Evolutionary conservation across 148 eudicot genomes (phyloP).

Genomic region (Talinum fruticosum): DNA sequence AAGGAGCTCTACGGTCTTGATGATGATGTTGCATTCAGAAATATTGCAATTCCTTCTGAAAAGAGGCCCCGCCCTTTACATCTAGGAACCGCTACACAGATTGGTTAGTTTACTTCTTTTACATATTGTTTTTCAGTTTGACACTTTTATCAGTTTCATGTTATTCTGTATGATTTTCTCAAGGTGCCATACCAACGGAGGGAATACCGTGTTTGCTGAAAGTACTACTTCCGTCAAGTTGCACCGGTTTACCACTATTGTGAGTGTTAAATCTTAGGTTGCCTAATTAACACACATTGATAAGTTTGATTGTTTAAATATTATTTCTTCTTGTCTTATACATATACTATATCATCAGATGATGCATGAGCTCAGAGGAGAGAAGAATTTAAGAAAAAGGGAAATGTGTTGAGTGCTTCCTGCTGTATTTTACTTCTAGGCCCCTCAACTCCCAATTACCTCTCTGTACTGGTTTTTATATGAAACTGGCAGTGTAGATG

Average conservation of each 20-base stretch:
- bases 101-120: constrained; percentile 47
- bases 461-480: background rate
- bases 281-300: background rate
- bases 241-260: constrained; percentile 81
- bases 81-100: constrained; percentile 96
- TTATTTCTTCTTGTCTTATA: constrained; percentile 5
- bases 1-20: constrained; percentile 94
- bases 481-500: background rate
- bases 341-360: background rate
- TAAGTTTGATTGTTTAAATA: background rate
- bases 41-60: constrained; percentile 77
- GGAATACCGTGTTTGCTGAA: constrained; percentile 88
- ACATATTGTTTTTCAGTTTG: background rate
- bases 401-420: background rate
- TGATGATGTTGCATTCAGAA: constrained; percentile 66
- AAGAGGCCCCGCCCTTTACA: constrained; percentile 82
- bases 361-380: too few species aligned
- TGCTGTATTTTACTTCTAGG: background rate
- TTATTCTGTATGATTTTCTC: constrained; percentile 12
- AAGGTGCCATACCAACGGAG: constrained; percentile 94
- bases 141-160: background rate
- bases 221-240: constrained; percentile 79
- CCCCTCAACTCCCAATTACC: background rate
- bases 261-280: constrained; percentile 40
- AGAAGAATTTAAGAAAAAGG: too few species aligned